phyloP scores from a whole-genome alignment of 257 asterid species.

The Sherardia arvensis region DNA sequence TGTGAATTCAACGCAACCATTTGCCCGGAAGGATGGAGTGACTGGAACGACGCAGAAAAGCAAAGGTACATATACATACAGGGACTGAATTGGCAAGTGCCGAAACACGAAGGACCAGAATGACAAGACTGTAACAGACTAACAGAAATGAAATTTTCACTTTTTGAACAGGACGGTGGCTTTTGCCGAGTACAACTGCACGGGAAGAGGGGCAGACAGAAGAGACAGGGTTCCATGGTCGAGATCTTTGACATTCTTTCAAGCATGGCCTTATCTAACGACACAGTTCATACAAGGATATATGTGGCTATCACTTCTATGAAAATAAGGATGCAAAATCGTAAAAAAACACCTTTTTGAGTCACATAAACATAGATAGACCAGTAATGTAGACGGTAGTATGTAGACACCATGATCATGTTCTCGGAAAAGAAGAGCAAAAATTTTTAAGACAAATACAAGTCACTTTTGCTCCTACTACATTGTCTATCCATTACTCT shows the following conservation, averaged over 20 bases:
- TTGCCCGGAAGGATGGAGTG: slow-evolving; percentile 57
- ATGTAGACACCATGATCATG: background rate
- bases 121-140: background rate
- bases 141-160: background rate
- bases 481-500: background rate
- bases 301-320: slow-evolving; percentile 43
- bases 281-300: slow-evolving; percentile 44
- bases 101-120: background rate
- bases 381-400: too few relatives aligned
- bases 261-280: slow-evolving; percentile 37
- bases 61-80: slow-evolving; percentile 17
- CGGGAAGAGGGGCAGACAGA: slow-evolving; percentile 64
- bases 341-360: background rate
- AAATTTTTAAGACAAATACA: background rate
- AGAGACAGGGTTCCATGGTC: slow-evolving; percentile 49
- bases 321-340: slow-evolving; percentile 23
- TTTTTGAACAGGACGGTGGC: slow-evolving; percentile 36
- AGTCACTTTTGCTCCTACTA: background rate
- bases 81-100: background rate
- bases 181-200: slow-evolving; percentile 56
- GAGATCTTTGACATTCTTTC: slow-evolving; percentile 20
- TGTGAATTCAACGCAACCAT: slow-evolving; percentile 29
- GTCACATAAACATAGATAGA: background rate
- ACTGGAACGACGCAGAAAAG: slow-evolving; percentile 33
- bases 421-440: background rate